A percentile compares a stretch with the other conserved stretches of the same genome.
Evolutionary conservation across 2,329 filamentous ascomycete species (phyloP).

Genomic region (Trichoderma hamatum): DNA sequence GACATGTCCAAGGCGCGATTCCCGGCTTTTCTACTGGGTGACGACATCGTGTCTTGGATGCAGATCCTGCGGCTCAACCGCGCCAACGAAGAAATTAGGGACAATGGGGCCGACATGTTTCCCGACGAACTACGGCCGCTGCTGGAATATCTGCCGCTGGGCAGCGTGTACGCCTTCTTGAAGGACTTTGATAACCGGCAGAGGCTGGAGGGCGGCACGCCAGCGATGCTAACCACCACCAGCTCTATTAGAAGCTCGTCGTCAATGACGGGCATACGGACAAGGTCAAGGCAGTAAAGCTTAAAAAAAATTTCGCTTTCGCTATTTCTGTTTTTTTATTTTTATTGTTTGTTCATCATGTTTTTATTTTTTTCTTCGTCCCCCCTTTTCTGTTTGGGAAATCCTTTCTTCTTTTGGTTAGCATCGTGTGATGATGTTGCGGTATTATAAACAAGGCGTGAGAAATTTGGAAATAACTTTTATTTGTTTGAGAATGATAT

Average conservation of each 20-base stretch:
- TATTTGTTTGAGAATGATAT: background rate
- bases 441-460: background rate
- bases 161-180: slow-evolving; percentile 29
- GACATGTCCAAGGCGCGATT: slow-evolving; percentile 42
- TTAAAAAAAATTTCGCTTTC: background rate
- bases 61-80: slow-evolving; percentile 42
- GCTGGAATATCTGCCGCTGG: slow-evolving; percentile 30
- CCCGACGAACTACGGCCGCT: slow-evolving; percentile 32
- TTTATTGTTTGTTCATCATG: background rate
- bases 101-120: slow-evolving; percentile 39
- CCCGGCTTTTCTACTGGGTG: slow-evolving; percentile 39
- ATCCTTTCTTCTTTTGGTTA: background rate
- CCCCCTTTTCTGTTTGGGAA: background rate
- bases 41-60: slow-evolving; percentile 43
- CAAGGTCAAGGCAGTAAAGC: slow-evolving; percentile 15
- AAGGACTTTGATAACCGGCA: slow-evolving; percentile 29
- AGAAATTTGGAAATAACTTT: background rate
- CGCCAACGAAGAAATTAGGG: slow-evolving; percentile 42
- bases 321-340: background rate
- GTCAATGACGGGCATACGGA: slow-evolving; percentile 14
- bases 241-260: slow-evolving; percentile 20
- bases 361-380: background rate
- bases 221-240: slow-evolving; percentile 24
- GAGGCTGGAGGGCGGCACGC: slow-evolving; percentile 10
- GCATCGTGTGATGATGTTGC: background rate